These are phyloP conservation scores for Annulohypoxylon maeteangense DNA, from an alignment of 495 filamentous ascomycete genomes.

Conservation along the genomic window DNA sequence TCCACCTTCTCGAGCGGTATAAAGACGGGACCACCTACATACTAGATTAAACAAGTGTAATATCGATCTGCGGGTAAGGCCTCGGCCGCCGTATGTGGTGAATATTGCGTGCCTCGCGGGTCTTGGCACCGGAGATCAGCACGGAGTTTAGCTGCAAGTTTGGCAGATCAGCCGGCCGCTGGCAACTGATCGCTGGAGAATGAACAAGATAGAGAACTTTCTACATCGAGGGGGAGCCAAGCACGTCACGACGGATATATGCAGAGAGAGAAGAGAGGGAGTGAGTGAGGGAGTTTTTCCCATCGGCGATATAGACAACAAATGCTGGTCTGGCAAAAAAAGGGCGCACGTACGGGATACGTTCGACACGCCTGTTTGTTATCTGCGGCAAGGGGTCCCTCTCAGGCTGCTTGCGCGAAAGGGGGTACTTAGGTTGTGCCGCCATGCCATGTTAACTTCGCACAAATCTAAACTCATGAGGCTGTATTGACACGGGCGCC, in stretches of 20 bases:
- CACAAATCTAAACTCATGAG: slow-evolving; percentile 16
- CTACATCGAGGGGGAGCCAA: slow-evolving; percentile 15
- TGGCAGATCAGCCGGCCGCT: slow-evolving; percentile 28
- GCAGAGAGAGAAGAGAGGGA: not conserved
- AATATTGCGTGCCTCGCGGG: slow-evolving; percentile 34
- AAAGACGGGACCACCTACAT: slow-evolving; percentile 2
- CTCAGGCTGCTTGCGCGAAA: not conserved
- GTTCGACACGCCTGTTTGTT: slow-evolving; percentile 11
- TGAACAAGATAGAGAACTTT: slow-evolving; percentile 2
- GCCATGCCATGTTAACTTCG: slow-evolving; percentile 2
- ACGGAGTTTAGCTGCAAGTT: slow-evolving; percentile 42
- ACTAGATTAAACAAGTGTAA: slow-evolving; percentile 32
- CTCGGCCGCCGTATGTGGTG: slow-evolving; percentile 13
- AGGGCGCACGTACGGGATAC: not conserved
- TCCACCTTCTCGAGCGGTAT: not conserved
- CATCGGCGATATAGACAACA: not conserved
- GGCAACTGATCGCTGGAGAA: not conserved
- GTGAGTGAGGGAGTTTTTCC: not conserved
- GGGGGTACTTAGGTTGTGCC: slow-evolving; percentile 5
- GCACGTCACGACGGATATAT: slow-evolving; percentile 26
- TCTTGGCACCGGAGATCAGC: slow-evolving; percentile 40
- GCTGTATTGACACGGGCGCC: slow-evolving; percentile 17
- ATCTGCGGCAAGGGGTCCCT: not conserved
- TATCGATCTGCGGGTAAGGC: slow-evolving; percentile 35
- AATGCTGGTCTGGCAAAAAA: not conserved